Percentiles rank a stretch among this genome's conserved stretches.
These are phyloP conservation scores for Mucor piriformis DNA, from an alignment of 371 early-diverging fungal genomes.

Conservation along the genomic window DNA sequence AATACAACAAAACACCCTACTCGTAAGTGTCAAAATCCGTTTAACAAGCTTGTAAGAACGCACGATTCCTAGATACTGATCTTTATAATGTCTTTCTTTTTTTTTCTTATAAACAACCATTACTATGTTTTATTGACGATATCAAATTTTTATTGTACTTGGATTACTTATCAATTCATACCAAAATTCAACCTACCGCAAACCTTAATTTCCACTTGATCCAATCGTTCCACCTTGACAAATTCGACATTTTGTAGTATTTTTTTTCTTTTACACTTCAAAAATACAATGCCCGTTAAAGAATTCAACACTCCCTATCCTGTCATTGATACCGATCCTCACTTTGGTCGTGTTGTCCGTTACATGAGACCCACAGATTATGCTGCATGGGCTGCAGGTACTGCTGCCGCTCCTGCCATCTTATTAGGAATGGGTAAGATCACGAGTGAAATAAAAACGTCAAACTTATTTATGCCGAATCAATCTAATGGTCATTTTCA, in stretches of 20 bases:
- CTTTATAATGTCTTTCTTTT: background rate
- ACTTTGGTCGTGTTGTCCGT: constrained; percentile 83
- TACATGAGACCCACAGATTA: constrained; percentile 90
- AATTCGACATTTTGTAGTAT: background rate
- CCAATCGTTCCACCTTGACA: background rate
- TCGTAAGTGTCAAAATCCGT: constrained; percentile 6
- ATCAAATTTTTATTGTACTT: background rate
- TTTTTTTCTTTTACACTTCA: background rate
- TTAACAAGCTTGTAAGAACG: background rate
- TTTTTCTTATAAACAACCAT: background rate
- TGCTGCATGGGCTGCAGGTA: constrained; percentile 68
- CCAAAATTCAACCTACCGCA: background rate
- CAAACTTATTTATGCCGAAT: background rate
- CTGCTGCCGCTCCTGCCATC: constrained; percentile 75
- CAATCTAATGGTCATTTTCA: background rate
- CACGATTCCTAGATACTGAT: background rate
- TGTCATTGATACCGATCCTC: constrained; percentile 77
- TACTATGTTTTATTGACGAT: background rate
- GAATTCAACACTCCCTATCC: constrained; percentile 60
- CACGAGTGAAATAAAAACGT: background rate
- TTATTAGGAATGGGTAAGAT: constrained; percentile 75
- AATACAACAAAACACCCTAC: constrained; percentile 17
- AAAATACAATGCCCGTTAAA: constrained; percentile 44
- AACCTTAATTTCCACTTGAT: background rate
- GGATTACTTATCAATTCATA: background rate